These are phyloP conservation scores for Anthracocystis setariae DNA, from an alignment of 1,284 basidiomycete species.

Conservation along the genomic window DNA sequence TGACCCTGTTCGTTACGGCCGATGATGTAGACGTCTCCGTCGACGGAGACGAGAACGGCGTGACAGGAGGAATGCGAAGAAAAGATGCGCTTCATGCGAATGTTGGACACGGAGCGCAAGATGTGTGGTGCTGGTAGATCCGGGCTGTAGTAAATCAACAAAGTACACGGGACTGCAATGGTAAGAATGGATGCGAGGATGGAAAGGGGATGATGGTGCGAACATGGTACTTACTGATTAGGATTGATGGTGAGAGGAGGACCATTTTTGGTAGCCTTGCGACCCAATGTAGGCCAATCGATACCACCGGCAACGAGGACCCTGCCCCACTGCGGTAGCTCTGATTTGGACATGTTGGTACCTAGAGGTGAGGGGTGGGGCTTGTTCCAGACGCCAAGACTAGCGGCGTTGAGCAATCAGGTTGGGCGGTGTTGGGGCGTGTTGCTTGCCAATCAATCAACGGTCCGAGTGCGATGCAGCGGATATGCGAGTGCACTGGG, in stretches of 20 bases:
- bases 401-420: too few relatives aligned
- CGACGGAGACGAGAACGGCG: constrained; percentile 66
- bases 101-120: constrained; percentile 83
- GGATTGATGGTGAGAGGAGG: constrained; percentile 39
- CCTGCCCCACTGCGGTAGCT: constrained; percentile 65
- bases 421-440: too few relatives aligned
- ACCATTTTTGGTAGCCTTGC: constrained; percentile 56
- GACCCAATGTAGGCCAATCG: constrained; percentile 74
- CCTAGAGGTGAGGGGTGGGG: too few relatives aligned
- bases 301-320: constrained; percentile 85
- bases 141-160: too few relatives aligned
- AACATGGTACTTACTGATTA: too few relatives aligned
- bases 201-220: too few relatives aligned
- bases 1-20: constrained; percentile 76
- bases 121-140: constrained; percentile 87
- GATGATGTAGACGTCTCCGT: constrained; percentile 85
- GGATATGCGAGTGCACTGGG: too few relatives aligned
- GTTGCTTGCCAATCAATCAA: too few relatives aligned
- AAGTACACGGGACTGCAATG: too few relatives aligned
- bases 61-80: constrained; percentile 57
- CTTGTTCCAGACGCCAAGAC: too few relatives aligned
- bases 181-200: too few relatives aligned
- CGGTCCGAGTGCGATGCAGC: too few relatives aligned
- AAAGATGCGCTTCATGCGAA: constrained; percentile 68
- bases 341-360: constrained; percentile 30